Evolutionary conservation across 192 early-diverging fungal genomes (phyloP).

Genomic region (Paraglomus occultum): DNA sequence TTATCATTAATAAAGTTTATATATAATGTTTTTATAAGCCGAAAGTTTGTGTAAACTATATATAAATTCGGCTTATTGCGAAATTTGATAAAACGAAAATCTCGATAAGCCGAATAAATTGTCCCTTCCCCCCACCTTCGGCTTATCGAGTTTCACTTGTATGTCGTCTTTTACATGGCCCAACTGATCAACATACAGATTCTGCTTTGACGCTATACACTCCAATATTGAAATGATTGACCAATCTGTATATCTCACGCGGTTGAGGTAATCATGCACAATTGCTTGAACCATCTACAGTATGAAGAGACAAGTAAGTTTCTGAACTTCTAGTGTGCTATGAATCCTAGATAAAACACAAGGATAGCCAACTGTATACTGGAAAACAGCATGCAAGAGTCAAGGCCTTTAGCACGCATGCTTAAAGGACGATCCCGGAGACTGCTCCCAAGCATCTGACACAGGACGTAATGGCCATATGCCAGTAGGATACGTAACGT

Average conservation of each 20-base stretch:
- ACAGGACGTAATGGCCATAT: conserved; percentile 33
- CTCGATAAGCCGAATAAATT: too few relatives aligned
- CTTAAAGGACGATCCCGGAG: conserved; percentile 8
- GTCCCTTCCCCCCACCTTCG: too few relatives aligned
- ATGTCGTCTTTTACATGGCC: conserved; percentile 23
- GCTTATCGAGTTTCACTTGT: too few relatives aligned
- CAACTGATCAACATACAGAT: conserved; percentile 24
- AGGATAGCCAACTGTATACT: conserved; percentile 27
- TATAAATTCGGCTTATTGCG: too few relatives aligned
- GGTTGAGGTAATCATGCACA: conserved; percentile 16
- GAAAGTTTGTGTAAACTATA: too few relatives aligned
- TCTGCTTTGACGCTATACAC: not conserved
- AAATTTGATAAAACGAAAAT: too few relatives aligned
- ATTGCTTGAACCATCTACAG: conserved; percentile 13
- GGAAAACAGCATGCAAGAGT: conserved; percentile 31
- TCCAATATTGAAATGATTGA: conserved; percentile 30
- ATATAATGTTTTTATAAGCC: too few relatives aligned
- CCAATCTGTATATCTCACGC: conserved; percentile 16
- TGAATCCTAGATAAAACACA: too few relatives aligned
- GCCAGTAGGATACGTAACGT: conserved; percentile 31
- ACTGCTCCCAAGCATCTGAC: conserved; percentile 29
- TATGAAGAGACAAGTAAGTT: not conserved
- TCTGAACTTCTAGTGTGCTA: too few relatives aligned
- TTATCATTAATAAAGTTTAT: too few relatives aligned
- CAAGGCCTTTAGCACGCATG: conserved; percentile 1